These are phyloP conservation scores for Gentiana macrophylla DNA, from an alignment of 257 asterid genomes.

Conservation along the genomic window DNA sequence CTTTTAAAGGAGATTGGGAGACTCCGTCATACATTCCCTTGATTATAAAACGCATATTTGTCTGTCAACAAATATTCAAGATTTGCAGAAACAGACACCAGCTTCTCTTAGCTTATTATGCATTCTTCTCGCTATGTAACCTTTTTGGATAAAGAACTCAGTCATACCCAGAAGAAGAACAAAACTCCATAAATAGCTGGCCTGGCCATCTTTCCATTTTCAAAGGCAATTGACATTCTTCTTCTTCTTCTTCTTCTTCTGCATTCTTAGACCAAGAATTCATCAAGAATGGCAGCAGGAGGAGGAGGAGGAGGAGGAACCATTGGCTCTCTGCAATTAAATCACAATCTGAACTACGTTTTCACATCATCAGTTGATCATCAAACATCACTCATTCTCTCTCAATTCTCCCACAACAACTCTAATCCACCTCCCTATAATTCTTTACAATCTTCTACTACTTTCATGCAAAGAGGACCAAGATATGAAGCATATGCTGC, in stretches of 20 bases:
- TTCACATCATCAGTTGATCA: slow-evolving; percentile 37
- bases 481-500: slow-evolving; percentile 68
- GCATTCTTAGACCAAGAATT: background rate
- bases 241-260: background rate
- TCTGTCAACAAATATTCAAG: too few species aligned
- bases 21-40: too few species aligned
- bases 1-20: too few species aligned
- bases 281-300: slow-evolving; percentile 45
- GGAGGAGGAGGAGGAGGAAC: background rate
- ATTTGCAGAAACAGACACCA: too few species aligned
- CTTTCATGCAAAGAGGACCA: slow-evolving; percentile 63
- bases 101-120: too few species aligned
- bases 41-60: too few species aligned
- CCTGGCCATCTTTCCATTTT: background rate
- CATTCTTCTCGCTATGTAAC: too few species aligned
- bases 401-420: slow-evolving; percentile 38
- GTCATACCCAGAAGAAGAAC: too few species aligned
- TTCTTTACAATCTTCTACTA: slow-evolving; percentile 19
- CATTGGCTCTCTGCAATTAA: slow-evolving; percentile 25
- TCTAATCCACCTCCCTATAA: slow-evolving; percentile 28
- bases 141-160: too few species aligned
- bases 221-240: background rate
- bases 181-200: background rate
- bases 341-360: slow-evolving; percentile 22
- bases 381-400: slow-evolving; percentile 43